These are phyloP conservation scores for Myxozyma neotropica DNA, from an alignment of 805 yeast genomes.

Conservation along the genomic window DNA sequence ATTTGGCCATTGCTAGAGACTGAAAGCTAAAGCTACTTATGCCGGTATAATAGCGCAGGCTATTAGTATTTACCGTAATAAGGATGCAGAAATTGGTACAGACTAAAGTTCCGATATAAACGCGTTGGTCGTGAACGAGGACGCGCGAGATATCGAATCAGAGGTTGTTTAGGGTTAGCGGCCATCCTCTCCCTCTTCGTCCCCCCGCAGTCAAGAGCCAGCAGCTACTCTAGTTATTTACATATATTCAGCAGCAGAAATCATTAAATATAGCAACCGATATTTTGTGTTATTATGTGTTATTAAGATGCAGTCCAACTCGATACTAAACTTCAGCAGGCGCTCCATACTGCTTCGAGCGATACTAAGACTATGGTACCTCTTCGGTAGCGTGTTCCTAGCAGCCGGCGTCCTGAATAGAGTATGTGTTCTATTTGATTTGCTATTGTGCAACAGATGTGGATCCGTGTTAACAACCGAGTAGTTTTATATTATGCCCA, in stretches of 20 bases:
- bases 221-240: too few species aligned
- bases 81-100: too few species aligned
- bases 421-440: constrained; percentile 4
- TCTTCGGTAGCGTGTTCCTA: constrained; percentile 14
- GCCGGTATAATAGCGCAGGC: too few species aligned
- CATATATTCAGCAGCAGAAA: too few species aligned
- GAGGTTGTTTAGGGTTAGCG: too few species aligned
- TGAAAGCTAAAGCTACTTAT: too few species aligned
- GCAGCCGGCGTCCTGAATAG: constrained; percentile 19
- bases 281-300: too few species aligned
- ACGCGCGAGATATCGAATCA: too few species aligned
- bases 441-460: not conserved
- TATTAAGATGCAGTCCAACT: not conserved
- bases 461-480: not conserved
- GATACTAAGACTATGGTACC: constrained; percentile 17
- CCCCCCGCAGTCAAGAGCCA: too few species aligned
- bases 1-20: not conserved
- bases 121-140: not conserved
- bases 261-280: too few species aligned
- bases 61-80: too few species aligned
- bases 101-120: not conserved
- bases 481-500: constrained; percentile 25
- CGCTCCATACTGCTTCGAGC: constrained; percentile 8
- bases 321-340: constrained; percentile 7
- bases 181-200: too few species aligned